A percentile compares a stretch with the other conserved stretches of the same genome.
Evolutionary conservation across 2,329 filamentous ascomycete species (phyloP).

Genomic region (Penicillium sp.): DNA sequence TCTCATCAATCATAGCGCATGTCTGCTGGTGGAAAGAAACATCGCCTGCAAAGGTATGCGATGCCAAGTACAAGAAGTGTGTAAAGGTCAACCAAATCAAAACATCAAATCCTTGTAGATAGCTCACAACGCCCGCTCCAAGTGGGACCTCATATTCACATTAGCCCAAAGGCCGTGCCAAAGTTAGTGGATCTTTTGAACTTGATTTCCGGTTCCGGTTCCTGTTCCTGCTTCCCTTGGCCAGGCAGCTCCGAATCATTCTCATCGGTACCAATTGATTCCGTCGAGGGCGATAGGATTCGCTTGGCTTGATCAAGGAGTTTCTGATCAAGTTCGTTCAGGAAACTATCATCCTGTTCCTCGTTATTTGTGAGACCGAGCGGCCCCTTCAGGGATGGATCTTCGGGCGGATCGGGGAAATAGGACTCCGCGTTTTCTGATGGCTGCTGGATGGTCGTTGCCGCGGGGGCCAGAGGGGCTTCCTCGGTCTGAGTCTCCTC

Average conservation of each 20-base stretch:
- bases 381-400: constrained; percentile 41
- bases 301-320: constrained; percentile 39
- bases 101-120: constrained; percentile 4
- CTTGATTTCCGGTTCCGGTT: constrained; percentile 36
- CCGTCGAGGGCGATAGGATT: constrained; percentile 24
- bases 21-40: constrained; percentile 4
- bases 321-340: constrained; percentile 41
- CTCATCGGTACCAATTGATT: constrained; percentile 21
- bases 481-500: constrained; percentile 24
- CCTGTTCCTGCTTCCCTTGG: constrained; percentile 26
- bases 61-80: not conserved
- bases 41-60: constrained; percentile 2
- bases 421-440: constrained; percentile 39
- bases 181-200: constrained; percentile 45
- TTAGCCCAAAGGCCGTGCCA: constrained; percentile 43
- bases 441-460: constrained; percentile 31
- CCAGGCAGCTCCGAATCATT: constrained; percentile 19
- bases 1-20: constrained; percentile 15
- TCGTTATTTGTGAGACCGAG: constrained; percentile 41
- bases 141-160: constrained; percentile 14
- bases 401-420: constrained; percentile 38
- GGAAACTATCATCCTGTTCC: constrained; percentile 37
- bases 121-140: constrained; percentile 16
- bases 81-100: constrained; percentile 2
- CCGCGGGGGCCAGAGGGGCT: constrained; percentile 30